Evolutionary conservation across 2,329 filamentous ascomycete species (phyloP), one percentile per base, ranked within the genome.

Genomic region (Colletotrichum shisoi): DNA sequence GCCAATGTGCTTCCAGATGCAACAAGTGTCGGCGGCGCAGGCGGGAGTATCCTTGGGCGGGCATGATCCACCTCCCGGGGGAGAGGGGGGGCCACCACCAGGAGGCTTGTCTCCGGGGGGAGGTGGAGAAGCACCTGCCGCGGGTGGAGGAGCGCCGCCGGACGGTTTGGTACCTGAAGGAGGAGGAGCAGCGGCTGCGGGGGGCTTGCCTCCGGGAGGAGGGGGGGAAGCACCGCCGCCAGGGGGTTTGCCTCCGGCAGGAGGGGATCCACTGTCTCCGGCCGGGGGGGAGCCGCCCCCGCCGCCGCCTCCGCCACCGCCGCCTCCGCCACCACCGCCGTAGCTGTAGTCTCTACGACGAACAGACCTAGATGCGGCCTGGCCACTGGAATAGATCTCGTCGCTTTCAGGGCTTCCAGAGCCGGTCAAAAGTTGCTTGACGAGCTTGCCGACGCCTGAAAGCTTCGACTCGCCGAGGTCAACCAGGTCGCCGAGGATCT

Each of bases 1-100:
- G 12, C 77, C 74, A 63, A 82, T 77, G 70, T 80, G 76, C 65
- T 78, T 75, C 80, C 80, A 82, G 37, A 81, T 74, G 61, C 80
- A 82, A 72, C 80, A 82, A 0, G 79, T 78, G 49, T 82, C 79
- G 19, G 73, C 68, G 34, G 71, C 70, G 65, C 79, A 80, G 1
- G 70, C 72, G 0, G 69, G 58, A 6, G 75, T 73, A 40, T 72
- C 73, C 17, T 70, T 68, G 15, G 70, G 45, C 53, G 74, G 51
- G 70, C 70, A 69, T 1, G 57, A 19, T 39, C 37, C 46, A 4
- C 40, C 40, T 17, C 34, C 34, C 7, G 31, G 17, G 46, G 24
- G 15, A 12, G 19, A 42, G 46, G 34, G 52, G 37, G 2, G 19
- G 39, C 31, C 21, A 49, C 24, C 37, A 39, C 39, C 12, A 39